Conservation (phyloP, 2,329 filamentous ascomycete genomes). For the Sclerotiophoma versabilis region DNA sequence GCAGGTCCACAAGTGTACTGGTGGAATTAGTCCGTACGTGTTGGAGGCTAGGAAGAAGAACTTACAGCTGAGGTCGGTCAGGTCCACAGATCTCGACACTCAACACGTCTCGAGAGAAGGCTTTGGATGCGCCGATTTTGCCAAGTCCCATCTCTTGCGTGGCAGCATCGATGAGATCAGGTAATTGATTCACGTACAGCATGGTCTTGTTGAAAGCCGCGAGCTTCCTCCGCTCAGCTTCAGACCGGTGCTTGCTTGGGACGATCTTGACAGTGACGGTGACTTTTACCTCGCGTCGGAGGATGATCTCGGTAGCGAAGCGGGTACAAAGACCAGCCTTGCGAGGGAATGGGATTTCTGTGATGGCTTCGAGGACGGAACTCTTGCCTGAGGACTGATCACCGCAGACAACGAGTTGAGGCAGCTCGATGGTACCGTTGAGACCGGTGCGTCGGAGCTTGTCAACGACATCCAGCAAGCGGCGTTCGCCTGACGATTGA, state of each 20-base stretch:
- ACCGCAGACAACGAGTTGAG: constrained; percentile 41
- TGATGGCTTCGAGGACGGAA: constrained; percentile 68
- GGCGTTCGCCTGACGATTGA: constrained; percentile 55
- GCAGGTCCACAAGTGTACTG: constrained; percentile 2
- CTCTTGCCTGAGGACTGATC: constrained; percentile 63
- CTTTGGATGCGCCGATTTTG: constrained; percentile 12
- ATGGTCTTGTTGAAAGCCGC: constrained; percentile 41
- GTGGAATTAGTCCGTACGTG: not conserved
- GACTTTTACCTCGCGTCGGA: constrained; percentile 43
- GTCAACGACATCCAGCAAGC: constrained; percentile 62
- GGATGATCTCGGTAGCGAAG: constrained; percentile 61
- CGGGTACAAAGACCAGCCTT: constrained; percentile 63
- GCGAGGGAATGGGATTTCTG: constrained; percentile 64
- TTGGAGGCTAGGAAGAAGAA: not conserved
- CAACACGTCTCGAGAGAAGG: constrained; percentile 51
- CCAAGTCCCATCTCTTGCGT: constrained; percentile 57
- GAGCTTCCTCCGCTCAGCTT: constrained; percentile 40
- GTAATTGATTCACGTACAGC: constrained; percentile 50
- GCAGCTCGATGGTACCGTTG: constrained; percentile 33
- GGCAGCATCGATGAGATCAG: constrained; percentile 58
- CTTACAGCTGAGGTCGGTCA: constrained; percentile 28
- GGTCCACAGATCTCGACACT: constrained; percentile 51
- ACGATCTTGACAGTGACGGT: constrained; percentile 4
- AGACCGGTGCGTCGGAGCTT: constrained; percentile 59
- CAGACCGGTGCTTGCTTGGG: constrained; percentile 19